phyloP scores from a whole-genome alignment of 805 yeast species.

The Ogataea nakhonphanomensis region DNA sequence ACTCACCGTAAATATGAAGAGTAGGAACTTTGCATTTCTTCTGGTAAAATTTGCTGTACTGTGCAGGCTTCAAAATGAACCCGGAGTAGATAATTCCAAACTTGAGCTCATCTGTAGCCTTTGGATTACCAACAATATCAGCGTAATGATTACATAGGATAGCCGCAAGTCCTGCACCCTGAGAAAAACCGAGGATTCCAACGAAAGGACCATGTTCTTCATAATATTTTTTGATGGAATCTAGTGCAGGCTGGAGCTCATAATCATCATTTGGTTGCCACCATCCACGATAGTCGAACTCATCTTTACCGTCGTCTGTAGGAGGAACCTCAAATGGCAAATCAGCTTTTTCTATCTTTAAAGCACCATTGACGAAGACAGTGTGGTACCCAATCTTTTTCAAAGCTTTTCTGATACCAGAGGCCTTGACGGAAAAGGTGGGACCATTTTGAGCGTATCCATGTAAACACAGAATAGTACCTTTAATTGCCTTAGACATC shows the following conservation, averaged over 20 bases:
- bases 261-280: constrained; percentile 50
- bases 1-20: constrained; percentile 81
- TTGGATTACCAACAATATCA: constrained; percentile 44
- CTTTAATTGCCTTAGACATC: constrained; percentile 30
- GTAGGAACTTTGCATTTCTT: constrained; percentile 35
- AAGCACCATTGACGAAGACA: constrained; percentile 78
- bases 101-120: constrained; percentile 47
- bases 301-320: constrained; percentile 14
- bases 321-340: constrained; percentile 60
- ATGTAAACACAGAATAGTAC: constrained; percentile 77
- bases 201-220: constrained; percentile 74
- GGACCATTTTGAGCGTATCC: constrained; percentile 87
- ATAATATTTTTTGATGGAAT: constrained; percentile 46
- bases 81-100: constrained; percentile 81
- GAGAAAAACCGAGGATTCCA: constrained; percentile 89
- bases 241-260: constrained; percentile 40
- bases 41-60: constrained; percentile 30
- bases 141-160: constrained; percentile 59
- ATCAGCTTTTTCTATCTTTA: constrained; percentile 60
- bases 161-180: constrained; percentile 89
- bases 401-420: constrained; percentile 80
- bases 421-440: constrained; percentile 81
- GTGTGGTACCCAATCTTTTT: constrained; percentile 62
- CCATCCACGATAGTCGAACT: constrained; percentile 57
- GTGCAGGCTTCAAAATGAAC: constrained; percentile 29